A percentile compares a stretch with the other conserved stretches of the same genome.
Conservation (phyloP, 2,329 filamentous ascomycete species). For the Coniochaeta sp. region DNA sequence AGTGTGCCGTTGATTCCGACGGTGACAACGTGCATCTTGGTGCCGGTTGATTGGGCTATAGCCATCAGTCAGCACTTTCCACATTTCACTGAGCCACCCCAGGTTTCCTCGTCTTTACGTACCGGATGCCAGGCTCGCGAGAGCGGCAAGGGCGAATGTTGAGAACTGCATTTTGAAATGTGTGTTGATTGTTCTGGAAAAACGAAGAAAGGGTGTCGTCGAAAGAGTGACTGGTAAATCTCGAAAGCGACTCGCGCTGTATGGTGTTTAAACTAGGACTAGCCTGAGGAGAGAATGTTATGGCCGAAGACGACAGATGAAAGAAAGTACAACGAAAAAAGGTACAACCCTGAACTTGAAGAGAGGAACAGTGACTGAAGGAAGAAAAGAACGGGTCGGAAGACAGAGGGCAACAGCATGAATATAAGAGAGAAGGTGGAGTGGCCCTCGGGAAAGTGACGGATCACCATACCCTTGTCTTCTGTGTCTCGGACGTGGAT, state of each 20-base stretch:
- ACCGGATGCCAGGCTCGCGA: slow-evolving; percentile 40
- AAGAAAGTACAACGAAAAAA: slow-evolving; percentile 7
- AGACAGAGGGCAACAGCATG: slow-evolving; percentile 24
- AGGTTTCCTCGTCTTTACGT: slow-evolving; percentile 6
- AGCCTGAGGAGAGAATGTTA: slow-evolving; percentile 31
- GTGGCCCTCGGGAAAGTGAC: slow-evolving; percentile 17
- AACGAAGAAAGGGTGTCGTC: slow-evolving; percentile 15
- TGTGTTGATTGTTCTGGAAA: slow-evolving; percentile 11
- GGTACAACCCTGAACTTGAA: background rate
- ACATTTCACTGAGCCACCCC: too few species aligned
- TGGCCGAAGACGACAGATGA: slow-evolving; percentile 15
- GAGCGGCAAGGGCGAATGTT: slow-evolving; percentile 35
- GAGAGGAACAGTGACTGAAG: background rate
- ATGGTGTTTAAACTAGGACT: slow-evolving; percentile 31
- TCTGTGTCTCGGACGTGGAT: background rate
- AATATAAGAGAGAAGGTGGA: slow-evolving; percentile 28
- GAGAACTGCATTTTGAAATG: slow-evolving; percentile 48
- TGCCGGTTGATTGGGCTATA: slow-evolving; percentile 16
- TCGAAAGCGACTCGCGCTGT: slow-evolving; percentile 38
- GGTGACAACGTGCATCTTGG: slow-evolving; percentile 49
- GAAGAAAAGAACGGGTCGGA: background rate
- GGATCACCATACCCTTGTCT: slow-evolving; percentile 22
- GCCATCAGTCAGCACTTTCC: slow-evolving; percentile 1
- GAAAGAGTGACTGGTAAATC: slow-evolving; percentile 17
- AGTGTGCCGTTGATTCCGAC: slow-evolving; percentile 43